Evolutionary conservation across 2,329 filamentous ascomycete genomes (phyloP), one percentile per base, ranked within the genome.

Genomic region (Bisporella sp.): DNA sequence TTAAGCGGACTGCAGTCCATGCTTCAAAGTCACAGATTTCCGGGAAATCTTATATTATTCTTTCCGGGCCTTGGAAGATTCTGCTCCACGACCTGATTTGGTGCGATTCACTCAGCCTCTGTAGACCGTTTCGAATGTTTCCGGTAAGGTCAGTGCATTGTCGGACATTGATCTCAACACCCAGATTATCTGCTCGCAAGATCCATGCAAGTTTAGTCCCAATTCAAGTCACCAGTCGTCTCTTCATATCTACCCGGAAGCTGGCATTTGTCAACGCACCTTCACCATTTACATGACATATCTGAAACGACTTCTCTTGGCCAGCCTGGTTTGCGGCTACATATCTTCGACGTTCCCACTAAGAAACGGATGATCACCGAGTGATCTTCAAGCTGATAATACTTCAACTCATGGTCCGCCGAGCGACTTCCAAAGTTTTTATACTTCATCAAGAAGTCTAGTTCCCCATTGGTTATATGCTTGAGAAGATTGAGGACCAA

Each of bases 101-200:
- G 45, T 48, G 57, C 61, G 54, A 63, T 57, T 60, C 60, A 56
- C 44, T 52, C 53, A 63, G 59, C 57, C 58, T 61, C 56, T 56
- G 39, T 54, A 59, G 51, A 57, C 52, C 60, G 61, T 65, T 65
- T 63, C 60, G 58, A 62, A 55, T 51, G 57, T 61, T 59, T 59
- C 62, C 55, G 56, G 57, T 59, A 53, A 59, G 56, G 63, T 66
- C 62, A 63, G 63, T 61, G 62, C 62, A 64, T 60, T 60, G 54
- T 63, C 58, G 56, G 55, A 61, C 50, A 51, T 61, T 56, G 53
- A 60, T 61, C 53, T 54, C 51, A 58, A 59, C 51, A 45, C 52
- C 53, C 37, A 33, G 31, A 49, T 47, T 41, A 35, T 54, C 53
- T 57, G 43, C 52, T 60, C 53, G 56, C 57, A 62, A 60, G 52